A percentile compares a stretch with the other conserved stretches of the same genome.
phyloP scores from a whole-genome alignment of 495 filamentous ascomycete genomes.

The Xylaria longipes region DNA sequence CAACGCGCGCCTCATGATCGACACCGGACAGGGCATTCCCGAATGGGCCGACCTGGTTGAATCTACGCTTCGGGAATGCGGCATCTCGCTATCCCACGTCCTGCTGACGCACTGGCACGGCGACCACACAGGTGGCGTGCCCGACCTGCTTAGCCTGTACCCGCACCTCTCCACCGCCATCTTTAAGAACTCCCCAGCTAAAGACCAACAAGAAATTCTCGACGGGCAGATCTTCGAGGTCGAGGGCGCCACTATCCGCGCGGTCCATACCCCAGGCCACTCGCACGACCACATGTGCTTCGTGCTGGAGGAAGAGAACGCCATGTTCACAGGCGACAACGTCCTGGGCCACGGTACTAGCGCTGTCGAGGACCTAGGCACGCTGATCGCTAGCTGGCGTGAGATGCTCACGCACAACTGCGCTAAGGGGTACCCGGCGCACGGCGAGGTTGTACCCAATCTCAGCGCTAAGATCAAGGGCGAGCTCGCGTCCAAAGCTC shows the following conservation, averaged over 20 bases:
- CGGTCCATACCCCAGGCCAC: constrained; percentile 77
- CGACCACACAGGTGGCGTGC: constrained; percentile 76
- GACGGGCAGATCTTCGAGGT: constrained; percentile 72
- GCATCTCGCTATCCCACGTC: constrained; percentile 62
- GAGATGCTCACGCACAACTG: constrained; percentile 64
- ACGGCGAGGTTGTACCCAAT: constrained; percentile 73
- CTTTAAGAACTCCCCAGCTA: constrained; percentile 55
- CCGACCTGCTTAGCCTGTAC: constrained; percentile 64
- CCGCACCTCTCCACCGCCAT: constrained; percentile 54
- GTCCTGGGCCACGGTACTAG: constrained; percentile 84
- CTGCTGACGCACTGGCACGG: constrained; percentile 84
- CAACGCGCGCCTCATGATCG: constrained; percentile 67
- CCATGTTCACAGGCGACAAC: constrained; percentile 86
- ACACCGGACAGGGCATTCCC: constrained; percentile 69
- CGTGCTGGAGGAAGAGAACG: constrained; percentile 72
- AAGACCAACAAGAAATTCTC: constrained; percentile 57
- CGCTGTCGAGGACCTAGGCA: constrained; percentile 75
- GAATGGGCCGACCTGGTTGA: constrained; percentile 60
- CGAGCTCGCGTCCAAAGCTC: constrained; percentile 73
- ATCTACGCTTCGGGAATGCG: constrained; percentile 62
- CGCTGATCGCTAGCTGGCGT: constrained; percentile 70
- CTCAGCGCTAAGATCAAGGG: constrained; percentile 64
- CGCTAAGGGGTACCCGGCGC: constrained; percentile 75
- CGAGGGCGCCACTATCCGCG: constrained; percentile 73
- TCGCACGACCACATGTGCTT: constrained; percentile 80